phyloP scores from a whole-genome alignment of 768 basidiomycete genomes.

The Leccinum rimulosum region DNA sequence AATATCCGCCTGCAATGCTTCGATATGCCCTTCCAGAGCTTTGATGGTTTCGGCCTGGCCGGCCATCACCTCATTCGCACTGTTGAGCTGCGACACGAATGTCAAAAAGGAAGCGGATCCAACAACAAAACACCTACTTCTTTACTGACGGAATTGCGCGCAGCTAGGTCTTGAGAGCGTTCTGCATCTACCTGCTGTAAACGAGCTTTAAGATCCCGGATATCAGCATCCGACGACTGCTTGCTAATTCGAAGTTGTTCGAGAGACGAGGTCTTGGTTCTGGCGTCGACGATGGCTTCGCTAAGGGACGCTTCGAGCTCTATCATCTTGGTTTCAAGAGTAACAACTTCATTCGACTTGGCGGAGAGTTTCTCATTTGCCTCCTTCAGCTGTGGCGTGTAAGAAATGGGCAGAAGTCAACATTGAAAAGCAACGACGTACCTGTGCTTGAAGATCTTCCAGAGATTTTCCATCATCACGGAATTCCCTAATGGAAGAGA shows the following conservation, averaged over 20 bases:
- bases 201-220: slow-evolving; percentile 41
- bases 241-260: slow-evolving; percentile 51
- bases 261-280: slow-evolving; percentile 43
- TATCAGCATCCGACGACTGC: slow-evolving; percentile 44
- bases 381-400: slow-evolving; percentile 51
- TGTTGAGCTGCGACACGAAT: slow-evolving; percentile 45
- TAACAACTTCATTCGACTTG: slow-evolving; percentile 48
- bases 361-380: slow-evolving; percentile 50
- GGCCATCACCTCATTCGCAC: slow-evolving; percentile 39
- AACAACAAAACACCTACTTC: slow-evolving; percentile 43
- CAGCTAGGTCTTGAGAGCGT: slow-evolving; percentile 21
- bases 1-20: slow-evolving; percentile 50
- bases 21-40: slow-evolving; percentile 48
- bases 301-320: slow-evolving; percentile 51
- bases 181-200: slow-evolving; percentile 38
- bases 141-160: slow-evolving; percentile 42
- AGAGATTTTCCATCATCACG: slow-evolving; percentile 58
- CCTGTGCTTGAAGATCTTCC: slow-evolving; percentile 62
- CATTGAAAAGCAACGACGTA: slow-evolving; percentile 20
- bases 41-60: slow-evolving; percentile 47
- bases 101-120: background rate
- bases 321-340: slow-evolving; percentile 53
- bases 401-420: slow-evolving; percentile 2
- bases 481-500: slow-evolving; percentile 72
- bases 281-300: slow-evolving; percentile 42